Evolutionary conservation across 306 rosid genomes (phyloP).

Genomic region (Oemleria cerasiformis): DNA sequence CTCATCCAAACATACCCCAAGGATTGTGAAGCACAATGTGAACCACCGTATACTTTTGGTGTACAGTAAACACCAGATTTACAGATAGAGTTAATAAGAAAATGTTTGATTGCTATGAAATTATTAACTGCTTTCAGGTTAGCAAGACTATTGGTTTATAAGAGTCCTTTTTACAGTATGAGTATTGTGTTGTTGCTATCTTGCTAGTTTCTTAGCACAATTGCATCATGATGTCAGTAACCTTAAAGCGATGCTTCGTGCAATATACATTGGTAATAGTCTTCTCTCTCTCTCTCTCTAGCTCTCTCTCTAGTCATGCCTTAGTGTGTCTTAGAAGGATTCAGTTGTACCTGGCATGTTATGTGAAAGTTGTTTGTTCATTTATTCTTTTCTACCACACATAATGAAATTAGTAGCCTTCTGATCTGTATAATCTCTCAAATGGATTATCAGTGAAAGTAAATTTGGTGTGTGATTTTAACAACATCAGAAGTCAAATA

Average conservation of each 20-base stretch:
- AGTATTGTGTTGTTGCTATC: constrained; percentile 70
- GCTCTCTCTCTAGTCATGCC: not conserved
- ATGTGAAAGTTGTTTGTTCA: not conserved
- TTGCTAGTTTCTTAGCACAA: constrained; percentile 64
- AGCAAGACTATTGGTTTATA: not conserved
- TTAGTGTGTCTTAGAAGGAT: not conserved
- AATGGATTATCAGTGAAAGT: not conserved
- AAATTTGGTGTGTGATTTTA: not conserved
- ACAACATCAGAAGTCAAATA: not conserved
- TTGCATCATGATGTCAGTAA: constrained; percentile 68
- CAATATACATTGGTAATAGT: constrained; percentile 76
- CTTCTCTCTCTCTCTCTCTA: not conserved
- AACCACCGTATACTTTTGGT: not conserved
- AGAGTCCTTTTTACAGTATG: not conserved
- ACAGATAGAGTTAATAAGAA: not conserved
- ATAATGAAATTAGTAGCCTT: not conserved
- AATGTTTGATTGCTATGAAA: not conserved
- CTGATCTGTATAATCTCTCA: not conserved
- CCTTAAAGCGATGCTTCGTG: constrained; percentile 96
- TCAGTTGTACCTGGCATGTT: not conserved
- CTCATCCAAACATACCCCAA: no score
- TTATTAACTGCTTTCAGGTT: not conserved
- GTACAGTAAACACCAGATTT: not conserved
- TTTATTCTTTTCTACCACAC: not conserved
- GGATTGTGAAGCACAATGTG: not conserved